These are phyloP conservation scores for Camelina laxa DNA, from an alignment of 345 rosid species.

Conservation along the genomic window DNA sequence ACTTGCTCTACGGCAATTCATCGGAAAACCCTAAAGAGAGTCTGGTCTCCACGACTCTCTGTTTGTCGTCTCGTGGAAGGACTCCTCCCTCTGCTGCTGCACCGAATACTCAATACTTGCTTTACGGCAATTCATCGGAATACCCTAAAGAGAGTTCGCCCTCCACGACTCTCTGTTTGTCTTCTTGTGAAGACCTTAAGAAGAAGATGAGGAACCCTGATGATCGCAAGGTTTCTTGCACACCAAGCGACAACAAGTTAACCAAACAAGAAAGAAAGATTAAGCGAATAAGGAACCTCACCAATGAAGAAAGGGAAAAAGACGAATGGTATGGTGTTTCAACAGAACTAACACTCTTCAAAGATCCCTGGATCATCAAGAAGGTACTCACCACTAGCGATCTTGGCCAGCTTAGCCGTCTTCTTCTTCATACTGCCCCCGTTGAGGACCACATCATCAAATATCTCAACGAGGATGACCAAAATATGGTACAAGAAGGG, in stretches of 20 bases:
- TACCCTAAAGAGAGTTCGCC: not conserved
- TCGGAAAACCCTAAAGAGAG: not conserved
- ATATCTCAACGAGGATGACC: not conserved
- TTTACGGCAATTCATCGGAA: not conserved
- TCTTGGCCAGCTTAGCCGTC: slow-evolving; percentile 19
- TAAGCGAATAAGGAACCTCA: not conserved
- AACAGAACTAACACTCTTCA: slow-evolving; percentile 12
- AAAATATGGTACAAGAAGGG: not conserved
- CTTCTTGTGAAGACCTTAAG: not conserved
- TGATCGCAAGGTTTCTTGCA: slow-evolving; percentile 4
- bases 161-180: slow-evolving; percentile 12
- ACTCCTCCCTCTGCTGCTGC: not conserved
- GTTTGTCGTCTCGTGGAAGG: slow-evolving; percentile 6
- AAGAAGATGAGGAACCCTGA: not conserved
- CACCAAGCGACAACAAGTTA: slow-evolving; percentile 3
- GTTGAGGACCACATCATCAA: slow-evolving; percentile 7
- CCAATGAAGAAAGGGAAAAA: slow-evolving; percentile 24
- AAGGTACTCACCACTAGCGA: slow-evolving; percentile 23
- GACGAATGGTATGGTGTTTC: slow-evolving; percentile 20
- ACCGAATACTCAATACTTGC: not conserved
- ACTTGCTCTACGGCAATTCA: not conserved
- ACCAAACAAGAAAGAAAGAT: not conserved
- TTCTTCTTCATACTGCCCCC: slow-evolving; percentile 3
- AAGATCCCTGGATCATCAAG: slow-evolving; percentile 33
- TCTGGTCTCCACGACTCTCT: not conserved